Evolutionary conservation across 208 protist genomes (phyloP).

Genomic region (Trypanosoma scelopori): DNA sequence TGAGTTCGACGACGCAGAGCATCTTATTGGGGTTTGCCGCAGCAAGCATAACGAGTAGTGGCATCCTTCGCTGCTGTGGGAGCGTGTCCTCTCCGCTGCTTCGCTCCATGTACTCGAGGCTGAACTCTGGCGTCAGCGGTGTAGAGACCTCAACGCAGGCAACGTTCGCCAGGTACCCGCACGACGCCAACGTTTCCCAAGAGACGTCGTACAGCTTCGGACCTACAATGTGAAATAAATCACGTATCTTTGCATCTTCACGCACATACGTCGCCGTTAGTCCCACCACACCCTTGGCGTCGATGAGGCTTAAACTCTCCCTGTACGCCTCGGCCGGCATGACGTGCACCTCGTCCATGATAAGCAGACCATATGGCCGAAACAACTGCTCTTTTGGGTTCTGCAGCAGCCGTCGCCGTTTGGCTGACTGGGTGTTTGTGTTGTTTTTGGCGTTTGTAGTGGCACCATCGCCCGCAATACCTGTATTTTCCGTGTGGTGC

Average conservation of each 20-base stretch:
- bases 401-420: conserved; percentile 4
- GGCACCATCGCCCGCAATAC: conserved; percentile 16
- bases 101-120: conserved; percentile 82
- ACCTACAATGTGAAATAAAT: conserved; percentile 99
- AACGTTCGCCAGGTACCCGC: conserved; percentile 97
- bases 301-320: conserved; percentile 89
- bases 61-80: conserved; percentile 27
- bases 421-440: too few relatives aligned
- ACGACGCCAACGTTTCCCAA: conserved; percentile 96
- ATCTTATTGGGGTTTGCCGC: conserved; percentile 91
- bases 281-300: conserved; percentile 97
- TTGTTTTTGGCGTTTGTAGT: conserved; percentile 64
- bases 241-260: conserved; percentile 98
- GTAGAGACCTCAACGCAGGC: conserved; percentile 98
- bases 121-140: conserved; percentile 97
- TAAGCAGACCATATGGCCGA: conserved; percentile 70
- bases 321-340: conserved; percentile 96
- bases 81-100: conserved; percentile 36
- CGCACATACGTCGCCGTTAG: conserved; percentile 96
- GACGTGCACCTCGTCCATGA: conserved; percentile 97
- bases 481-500: conserved; percentile 13
- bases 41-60: conserved; percentile 74
- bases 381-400: conserved; percentile 87
- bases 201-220: conserved; percentile 99
- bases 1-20: conserved; percentile 89